Base-by-base conservation (phyloP, 306 rosid species). In the Fragaria iinumae region DNA sequence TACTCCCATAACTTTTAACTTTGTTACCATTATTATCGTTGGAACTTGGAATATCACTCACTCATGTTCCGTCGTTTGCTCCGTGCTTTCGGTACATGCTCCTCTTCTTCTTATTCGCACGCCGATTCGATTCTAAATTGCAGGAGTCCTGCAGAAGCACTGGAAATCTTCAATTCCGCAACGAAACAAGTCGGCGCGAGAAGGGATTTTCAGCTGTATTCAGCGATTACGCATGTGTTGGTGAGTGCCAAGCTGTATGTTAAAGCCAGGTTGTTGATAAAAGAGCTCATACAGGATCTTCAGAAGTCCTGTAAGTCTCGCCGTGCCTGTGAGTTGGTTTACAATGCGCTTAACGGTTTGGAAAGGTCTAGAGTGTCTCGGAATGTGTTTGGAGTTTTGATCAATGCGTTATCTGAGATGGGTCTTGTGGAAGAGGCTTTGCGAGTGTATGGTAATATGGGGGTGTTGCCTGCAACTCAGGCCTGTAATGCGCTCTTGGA, bases 401-500 rank as follows among this genome's bases (percentile, higher is more conserved):
- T 90, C 11, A 77, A 85, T 65, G 83, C 84, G 12, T 73, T 81
- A 52, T 85, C 78, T 17, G 84, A 90, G 76, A 82, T 83, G 81
- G 81, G 76, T 69, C 81, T 84, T 57, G 81, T 90, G 43, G 80
- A 93, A 1, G 90, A 93, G 84, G 92, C 94, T 41, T 72, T 85
- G 43, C 81, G 84, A 86, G 89, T 88, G 56, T 86, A 80, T 72
- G 69, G 52, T 39, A 79, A 44, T 60, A 32, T 68, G 3, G 44
- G 34, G 11, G 50, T n/a, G 38, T 60, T 88, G 77, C 91, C 92
- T 12, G 50, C 83, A 27, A 18, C 83, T 48, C 85, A 75, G 53
- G 86, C 91, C 47, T 90, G 91, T 77, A 88, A 89, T 78, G 83
- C 88, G 52, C 88, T 93, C 55, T 84, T 93, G 57, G 83, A 85